phyloP scores from a whole-genome alignment of 768 basidiomycete species.

The Termitomyces eurrhizus region DNA sequence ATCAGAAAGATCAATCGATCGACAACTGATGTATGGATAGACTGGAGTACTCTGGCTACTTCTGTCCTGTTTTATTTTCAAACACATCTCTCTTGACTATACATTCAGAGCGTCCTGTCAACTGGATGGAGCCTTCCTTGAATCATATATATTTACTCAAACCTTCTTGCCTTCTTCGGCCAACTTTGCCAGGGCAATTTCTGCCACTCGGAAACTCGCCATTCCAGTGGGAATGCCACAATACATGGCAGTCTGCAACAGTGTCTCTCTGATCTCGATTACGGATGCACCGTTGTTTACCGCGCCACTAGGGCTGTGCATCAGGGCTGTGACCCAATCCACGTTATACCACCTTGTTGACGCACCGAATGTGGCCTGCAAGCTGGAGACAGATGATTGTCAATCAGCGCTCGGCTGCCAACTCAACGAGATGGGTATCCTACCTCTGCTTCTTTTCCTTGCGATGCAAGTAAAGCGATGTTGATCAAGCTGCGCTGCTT shows the following conservation, averaged over 20 bases:
- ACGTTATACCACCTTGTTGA: not conserved
- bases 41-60: too few relatives aligned
- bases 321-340: not conserved
- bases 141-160: not conserved
- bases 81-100: not conserved
- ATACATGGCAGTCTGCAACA: slow-evolving; percentile 39
- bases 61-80: not conserved
- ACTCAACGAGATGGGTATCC: not conserved
- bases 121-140: not conserved
- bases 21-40: too few relatives aligned
- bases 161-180: slow-evolving; percentile 29
- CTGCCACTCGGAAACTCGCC: slow-evolving; percentile 36
- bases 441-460: slow-evolving; percentile 42
- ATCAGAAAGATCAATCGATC: not conserved
- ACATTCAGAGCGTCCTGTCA: not conserved
- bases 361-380: slow-evolving; percentile 32
- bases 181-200: slow-evolving; percentile 34
- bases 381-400: slow-evolving; percentile 17
- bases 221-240: slow-evolving; percentile 41
- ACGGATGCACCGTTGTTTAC: slow-evolving; percentile 40
- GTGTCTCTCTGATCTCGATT: slow-evolving; percentile 39
- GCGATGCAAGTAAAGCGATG: slow-evolving; percentile 38
- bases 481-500: slow-evolving; percentile 44
- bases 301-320: slow-evolving; percentile 29
- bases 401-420: not conserved